phyloP scores from a whole-genome alignment of 108 stramenopile genomes.

The Nitzschia inconspicua region DNA sequence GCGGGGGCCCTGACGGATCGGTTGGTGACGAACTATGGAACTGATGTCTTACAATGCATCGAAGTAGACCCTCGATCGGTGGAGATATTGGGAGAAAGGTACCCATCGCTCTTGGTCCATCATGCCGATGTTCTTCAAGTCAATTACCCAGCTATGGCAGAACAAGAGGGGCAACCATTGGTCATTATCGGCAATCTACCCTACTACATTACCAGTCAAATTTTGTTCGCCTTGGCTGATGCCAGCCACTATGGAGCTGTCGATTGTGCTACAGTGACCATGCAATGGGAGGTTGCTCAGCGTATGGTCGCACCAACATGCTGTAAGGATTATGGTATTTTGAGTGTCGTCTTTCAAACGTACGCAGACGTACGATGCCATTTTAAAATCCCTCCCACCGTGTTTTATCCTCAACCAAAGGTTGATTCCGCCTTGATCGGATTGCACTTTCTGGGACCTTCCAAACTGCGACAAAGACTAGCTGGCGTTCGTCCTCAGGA shows the following conservation, averaged over 20 bases:
- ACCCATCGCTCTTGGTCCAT: constrained; percentile 53
- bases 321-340: constrained; percentile 92
- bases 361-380: constrained; percentile 80
- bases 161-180: constrained; percentile 76
- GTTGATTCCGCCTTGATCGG: constrained; percentile 93
- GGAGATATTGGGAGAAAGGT: constrained; percentile 64
- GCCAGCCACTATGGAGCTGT: constrained; percentile 84
- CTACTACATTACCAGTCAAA: constrained; percentile 96
- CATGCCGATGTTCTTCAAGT: constrained; percentile 90
- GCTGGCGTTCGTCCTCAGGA: constrained; percentile 78
- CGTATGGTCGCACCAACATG: constrained; percentile 79
- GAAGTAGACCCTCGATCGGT: constrained; percentile 93
- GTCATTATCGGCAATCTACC: constrained; percentile 94
- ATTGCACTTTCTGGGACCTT: constrained; percentile 83
- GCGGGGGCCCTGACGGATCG: constrained; percentile 91
- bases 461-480: constrained; percentile 46
- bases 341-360: constrained; percentile 93
- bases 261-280: constrained; percentile 90
- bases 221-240: constrained; percentile 94
- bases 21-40: constrained; percentile 71
- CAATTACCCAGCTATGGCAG: constrained; percentile 79
- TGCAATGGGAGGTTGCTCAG: constrained; percentile 96
- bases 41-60: constrained; percentile 77
- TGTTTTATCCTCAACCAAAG: constrained; percentile 97
- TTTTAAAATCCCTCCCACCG: constrained; percentile 97